Evolutionary conservation across 2,329 filamentous ascomycete species (phyloP), one percentile per base, ranked within the genome.

Genomic region (Coniella vitis): DNA sequence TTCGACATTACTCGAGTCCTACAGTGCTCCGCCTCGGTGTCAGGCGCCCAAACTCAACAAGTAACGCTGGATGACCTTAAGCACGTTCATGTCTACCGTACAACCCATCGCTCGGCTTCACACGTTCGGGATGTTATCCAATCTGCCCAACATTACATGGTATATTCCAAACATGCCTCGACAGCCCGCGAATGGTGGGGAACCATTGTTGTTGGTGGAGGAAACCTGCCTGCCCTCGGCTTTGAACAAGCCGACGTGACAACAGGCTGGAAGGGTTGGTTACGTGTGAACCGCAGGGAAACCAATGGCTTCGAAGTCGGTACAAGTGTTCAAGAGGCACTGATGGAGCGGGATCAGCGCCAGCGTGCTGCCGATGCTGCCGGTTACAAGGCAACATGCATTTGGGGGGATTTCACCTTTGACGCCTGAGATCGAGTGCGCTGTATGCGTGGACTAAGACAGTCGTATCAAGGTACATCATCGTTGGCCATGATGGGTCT

Each of bases 151-250:
- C 57, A 65, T 37, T 72, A 70, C 57, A 75, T 80, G 66, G 62
- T 80, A 4, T 81, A 81, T 59, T 67, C 69, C 3, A 51, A 59
- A 7, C 67, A 69, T 51, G 59, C 57, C 34, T 78, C 73, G 53
- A 65, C 66, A 4, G 61, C 56, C 21, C 69, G 78, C 4, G 68
- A 71, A 51, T 79, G 73, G 71, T 81, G 78, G 78, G 78, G 78
- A n/a, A 78, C 74, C 2, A 56, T 81, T 21, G 70, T 81, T 4
- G 56, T 80, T 35, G 75, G 74, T 9, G 69, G 69, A 1, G 55
- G 60, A 58, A 66, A 47, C 44, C 52, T 66, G 37, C 12, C 61
- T 58, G 21, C 46, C 20, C 45, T 43, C 38, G 54, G 56, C 36
- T 54, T 59, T 29, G 63, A 25, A 13, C 40, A 34, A 16, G 49